A percentile compares a stretch with the other conserved stretches of the same genome.
phyloP scores from a whole-genome alignment of 352 stramenopile genomes.

The Albugo laibachii region DNA sequence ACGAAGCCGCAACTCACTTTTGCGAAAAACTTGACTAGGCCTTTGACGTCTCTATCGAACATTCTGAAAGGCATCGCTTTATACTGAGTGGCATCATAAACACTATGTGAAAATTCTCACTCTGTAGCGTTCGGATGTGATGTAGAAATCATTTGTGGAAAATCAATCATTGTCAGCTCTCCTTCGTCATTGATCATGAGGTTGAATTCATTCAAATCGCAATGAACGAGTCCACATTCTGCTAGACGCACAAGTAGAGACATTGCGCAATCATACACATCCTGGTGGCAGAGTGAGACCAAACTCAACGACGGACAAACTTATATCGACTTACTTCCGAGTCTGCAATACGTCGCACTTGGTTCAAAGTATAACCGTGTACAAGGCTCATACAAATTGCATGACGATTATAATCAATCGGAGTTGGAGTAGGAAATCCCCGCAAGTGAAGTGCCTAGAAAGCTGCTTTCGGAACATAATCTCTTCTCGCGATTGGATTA shows the following conservation, averaged over 20 bases:
- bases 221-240: constrained; percentile 96
- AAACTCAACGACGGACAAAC: background rate
- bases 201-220: constrained; percentile 99
- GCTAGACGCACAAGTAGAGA: constrained; percentile 93
- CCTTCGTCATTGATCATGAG: constrained; percentile 91
- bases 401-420: constrained; percentile 96
- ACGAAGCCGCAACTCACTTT: constrained; percentile 64
- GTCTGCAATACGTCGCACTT: constrained; percentile 83
- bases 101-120: constrained; percentile 26
- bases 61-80: constrained; percentile 24
- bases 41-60: constrained; percentile 90
- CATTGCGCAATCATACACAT: constrained; percentile 91
- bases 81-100: background rate
- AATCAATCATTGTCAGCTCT: constrained; percentile 99
- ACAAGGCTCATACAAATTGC: constrained; percentile 95
- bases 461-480: background rate
- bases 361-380: constrained; percentile 89
- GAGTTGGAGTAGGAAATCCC: constrained; percentile 93
- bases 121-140: constrained; percentile 95
- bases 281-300: constrained; percentile 8
- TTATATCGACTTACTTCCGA: constrained; percentile 27
- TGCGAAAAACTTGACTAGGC: constrained; percentile 90
- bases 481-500: background rate
- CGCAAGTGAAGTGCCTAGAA: constrained; percentile 84
- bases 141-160: constrained; percentile 99